Percentiles rank a stretch among this genome's conserved stretches.
phyloP scores from a whole-genome alignment of 768 basidiomycete genomes.

The Kwoniella sp. region DNA sequence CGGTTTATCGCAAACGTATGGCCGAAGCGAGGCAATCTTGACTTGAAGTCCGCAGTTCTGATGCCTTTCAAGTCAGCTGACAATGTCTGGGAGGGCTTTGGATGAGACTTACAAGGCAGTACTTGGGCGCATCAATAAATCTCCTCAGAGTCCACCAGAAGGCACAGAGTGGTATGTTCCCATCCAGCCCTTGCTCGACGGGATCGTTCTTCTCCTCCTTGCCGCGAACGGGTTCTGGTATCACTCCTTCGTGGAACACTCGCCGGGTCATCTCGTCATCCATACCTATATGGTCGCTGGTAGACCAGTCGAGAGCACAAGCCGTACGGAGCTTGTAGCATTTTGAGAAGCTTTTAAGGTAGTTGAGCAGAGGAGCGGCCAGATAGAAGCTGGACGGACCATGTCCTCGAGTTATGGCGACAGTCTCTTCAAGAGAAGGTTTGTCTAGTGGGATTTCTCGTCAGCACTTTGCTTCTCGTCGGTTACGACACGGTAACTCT shows the following conservation, averaged over 20 bases:
- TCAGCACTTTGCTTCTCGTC: too few species aligned
- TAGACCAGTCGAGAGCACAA: conserved; percentile 26
- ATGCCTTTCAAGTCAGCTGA: background rate
- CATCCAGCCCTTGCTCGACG: conserved; percentile 21
- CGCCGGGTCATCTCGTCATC: conserved; percentile 21
- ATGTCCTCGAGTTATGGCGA: conserved; percentile 15
- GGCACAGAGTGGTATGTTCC: conserved; percentile 29
- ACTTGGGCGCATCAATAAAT: conserved; percentile 35
- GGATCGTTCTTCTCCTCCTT: conserved; percentile 26
- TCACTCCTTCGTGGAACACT: conserved; percentile 14
- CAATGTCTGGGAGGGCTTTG: too few species aligned
- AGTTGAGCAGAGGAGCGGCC: conserved; percentile 23
- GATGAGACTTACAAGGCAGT: conserved; percentile 31
- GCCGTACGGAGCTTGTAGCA: conserved; percentile 31
- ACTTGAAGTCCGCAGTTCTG: conserved; percentile 41
- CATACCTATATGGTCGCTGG: conserved; percentile 30
- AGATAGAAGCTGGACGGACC: conserved; percentile 30
- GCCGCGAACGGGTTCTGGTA: conserved; percentile 11
- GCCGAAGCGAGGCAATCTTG: conserved; percentile 26
- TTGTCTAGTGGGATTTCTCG: conserved; percentile 22
- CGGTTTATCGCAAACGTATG: conserved; percentile 37
- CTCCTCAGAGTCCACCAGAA: conserved; percentile 36
- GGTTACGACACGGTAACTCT: background rate
- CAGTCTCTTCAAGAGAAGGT: conserved; percentile 20
- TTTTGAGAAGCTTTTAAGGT: conserved; percentile 32